Base-by-base conservation (phyloP, 2,329 filamentous ascomycete genomes). In the Curvularia sp. region DNA sequence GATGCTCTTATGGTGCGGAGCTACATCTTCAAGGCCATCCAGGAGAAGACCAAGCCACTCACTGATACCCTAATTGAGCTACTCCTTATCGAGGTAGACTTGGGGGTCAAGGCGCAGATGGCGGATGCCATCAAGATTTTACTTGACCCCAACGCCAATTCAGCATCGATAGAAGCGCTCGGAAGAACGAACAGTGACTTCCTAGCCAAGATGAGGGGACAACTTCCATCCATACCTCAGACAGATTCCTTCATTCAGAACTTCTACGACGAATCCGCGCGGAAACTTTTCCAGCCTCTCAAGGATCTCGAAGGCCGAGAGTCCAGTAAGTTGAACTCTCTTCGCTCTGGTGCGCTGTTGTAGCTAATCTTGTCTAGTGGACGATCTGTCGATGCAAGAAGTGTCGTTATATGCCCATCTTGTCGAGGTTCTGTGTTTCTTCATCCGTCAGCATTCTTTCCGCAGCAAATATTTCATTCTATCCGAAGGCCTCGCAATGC, bases 41-140 rank as follows among this genome's bases (percentile, higher is more conserved):
- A 90, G 64, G 93, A 97, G 64, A 93, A 93, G 73, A 88, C 91
- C 67, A 87, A 89, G 2, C 92, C 92, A 4, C 79, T 99, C 53
- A 97, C 93, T 1, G 95, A 98, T 74, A 96, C 92, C 0, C 81
- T 99, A 39, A 96, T 98, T 57, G 94, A 97, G 68, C 83, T 99
- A 41, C 84, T 99, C 1, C 84, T 98, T 46, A 88, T 95, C 1
- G 95, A 99, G 79, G 89, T 91, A 18, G 95, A 99, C 72, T 82
- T 98, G 15, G 95, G 95, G 0, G 93, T 98, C 62, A 97, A 97
- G 78, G 93, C 92, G 27, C 95, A 98, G 76, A 89, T 98, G 71
- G 93, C 93, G 3, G 95, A 99, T 79, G 92, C 94, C 7, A 89
- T 99, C 74, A 97, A 97, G 78, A 90, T 98, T 21, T 82, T 99